Evolutionary conservation across 345 rosid genomes (phyloP).

Genomic region (Combretum micranthum): DNA sequence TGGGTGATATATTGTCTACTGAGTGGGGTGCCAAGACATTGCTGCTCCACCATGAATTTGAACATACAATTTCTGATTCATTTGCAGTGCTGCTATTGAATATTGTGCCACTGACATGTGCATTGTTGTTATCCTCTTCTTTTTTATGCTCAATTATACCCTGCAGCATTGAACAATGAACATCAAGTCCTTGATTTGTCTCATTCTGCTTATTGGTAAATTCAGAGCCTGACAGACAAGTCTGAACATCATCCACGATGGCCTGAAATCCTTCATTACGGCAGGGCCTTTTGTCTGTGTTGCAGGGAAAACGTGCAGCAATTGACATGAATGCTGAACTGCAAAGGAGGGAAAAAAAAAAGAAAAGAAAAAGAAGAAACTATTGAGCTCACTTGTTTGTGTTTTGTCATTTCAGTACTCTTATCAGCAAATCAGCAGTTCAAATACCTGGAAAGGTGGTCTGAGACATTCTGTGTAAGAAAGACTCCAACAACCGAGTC

Average conservation of each 20-base stretch:
- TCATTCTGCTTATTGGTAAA: conserved; percentile 31
- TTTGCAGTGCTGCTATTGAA: conserved; percentile 22
- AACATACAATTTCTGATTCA: conserved; percentile 22
- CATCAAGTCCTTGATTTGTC: conserved; percentile 29
- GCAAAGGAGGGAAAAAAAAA: conserved; percentile 17
- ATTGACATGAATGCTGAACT: conserved; percentile 95
- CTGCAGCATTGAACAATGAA: conserved; percentile 37
- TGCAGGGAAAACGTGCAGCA: conserved; percentile 60
- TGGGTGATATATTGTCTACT: conserved; percentile 21
- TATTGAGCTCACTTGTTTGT: background rate
- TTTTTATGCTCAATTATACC: conserved; percentile 27
- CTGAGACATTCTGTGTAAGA: conserved; percentile 95
- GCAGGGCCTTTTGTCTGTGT: conserved; percentile 18
- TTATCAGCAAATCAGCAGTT: conserved; percentile 14
- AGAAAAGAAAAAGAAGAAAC: conserved; percentile 15
- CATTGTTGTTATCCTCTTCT: conserved; percentile 47
- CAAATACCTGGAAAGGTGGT: conserved; percentile 80
- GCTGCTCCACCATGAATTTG: conserved; percentile 16
- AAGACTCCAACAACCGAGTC: conserved; percentile 98
- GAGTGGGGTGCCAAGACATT: conserved; percentile 20
- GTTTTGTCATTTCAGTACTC: background rate
- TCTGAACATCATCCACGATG: conserved; percentile 27
- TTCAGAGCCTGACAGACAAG: conserved; percentile 40
- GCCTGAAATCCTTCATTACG: conserved; percentile 32
- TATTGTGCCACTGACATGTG: conserved; percentile 34